Evolutionary conservation across 73 alveolate species (phyloP).

Genomic region (Paramecium biaurelia): DNA sequence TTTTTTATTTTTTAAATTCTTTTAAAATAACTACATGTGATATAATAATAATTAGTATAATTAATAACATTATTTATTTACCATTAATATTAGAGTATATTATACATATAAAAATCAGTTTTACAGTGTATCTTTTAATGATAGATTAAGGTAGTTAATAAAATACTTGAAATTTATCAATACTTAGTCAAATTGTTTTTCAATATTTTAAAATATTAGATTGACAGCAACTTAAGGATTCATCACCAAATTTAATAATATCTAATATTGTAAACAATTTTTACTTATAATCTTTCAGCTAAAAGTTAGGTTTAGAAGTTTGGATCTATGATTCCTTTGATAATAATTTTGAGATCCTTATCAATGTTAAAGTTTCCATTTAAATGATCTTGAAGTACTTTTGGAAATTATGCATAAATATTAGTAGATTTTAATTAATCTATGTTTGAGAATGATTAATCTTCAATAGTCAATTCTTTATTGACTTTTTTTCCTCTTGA

Average conservation of each 20-base stretch:
- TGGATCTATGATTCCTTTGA: conserved; percentile 36
- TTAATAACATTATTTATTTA: no score
- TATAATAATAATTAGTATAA: no score
- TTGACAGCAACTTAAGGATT: background rate
- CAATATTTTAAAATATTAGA: background rate
- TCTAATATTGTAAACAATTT: background rate
- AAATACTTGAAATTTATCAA: background rate
- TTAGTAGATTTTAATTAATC: background rate
- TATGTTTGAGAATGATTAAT: background rate
- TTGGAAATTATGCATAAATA: background rate
- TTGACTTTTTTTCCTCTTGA: background rate
- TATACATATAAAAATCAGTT: background rate
- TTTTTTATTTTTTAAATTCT: no score
- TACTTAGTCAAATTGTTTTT: conserved; percentile 6
- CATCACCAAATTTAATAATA: background rate
- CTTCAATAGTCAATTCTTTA: background rate
- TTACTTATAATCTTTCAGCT: conserved; percentile 39
- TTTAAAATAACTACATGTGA: no score
- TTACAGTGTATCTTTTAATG: background rate
- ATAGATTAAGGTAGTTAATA: background rate
- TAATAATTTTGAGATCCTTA: conserved; percentile 1
- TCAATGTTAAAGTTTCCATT: background rate
- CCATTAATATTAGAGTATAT: background rate
- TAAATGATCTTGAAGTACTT: background rate
- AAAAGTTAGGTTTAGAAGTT: background rate